Base-by-base conservation (phyloP, 345 rosid species). In the Gossypium herbaceum region DNA sequence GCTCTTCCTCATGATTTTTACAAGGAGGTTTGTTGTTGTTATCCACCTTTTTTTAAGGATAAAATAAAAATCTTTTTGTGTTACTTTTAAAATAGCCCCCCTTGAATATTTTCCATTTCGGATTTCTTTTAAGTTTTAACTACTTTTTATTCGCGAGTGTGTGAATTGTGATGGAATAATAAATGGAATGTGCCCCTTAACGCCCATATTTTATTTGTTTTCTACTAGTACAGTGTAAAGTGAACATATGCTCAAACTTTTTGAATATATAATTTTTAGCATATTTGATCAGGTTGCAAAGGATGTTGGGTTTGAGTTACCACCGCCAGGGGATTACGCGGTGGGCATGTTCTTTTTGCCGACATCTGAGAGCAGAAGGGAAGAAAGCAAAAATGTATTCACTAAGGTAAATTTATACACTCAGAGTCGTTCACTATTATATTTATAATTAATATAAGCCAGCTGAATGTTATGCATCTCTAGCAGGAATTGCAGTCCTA, bases 301-400 rank as follows among this genome's bases (percentile, higher is more conserved):
- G 72, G 94, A 93, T 68, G 78, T 80, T 74, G 99, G 99, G 72
- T 90, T 96, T 77, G 88, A 79, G 73, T 89, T 96, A 45, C 99
- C 99, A 2, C 81, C 89, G 12, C 84, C 88, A 2, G 97, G 98
- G 24, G 76, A 87, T 19, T 96, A 93, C 82, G 99, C 98, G 44
- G 94, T 96, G 76, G 99, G 99, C 29, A 96, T 96, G 99, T 76
- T 96, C 80, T 93, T 92, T 84, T 79, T 96, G 84, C 99, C 99
- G 56, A 91, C 94, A 0, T 85, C 86, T 2, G 90, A 87, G 61
- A 77, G 75, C 67, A 84, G 99, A 47, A 88, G 91, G 84, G 85
- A 81, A 54, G 94, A 96, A 73, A 87, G 99, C 89, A 96, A 88
- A 77, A 85, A 79, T 61, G 97, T 92, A 17, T 96, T 96, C 82